Base-by-base conservation (phyloP, 1,139 yeast genomes). In the Entelexis paramagnoliae region DNA sequence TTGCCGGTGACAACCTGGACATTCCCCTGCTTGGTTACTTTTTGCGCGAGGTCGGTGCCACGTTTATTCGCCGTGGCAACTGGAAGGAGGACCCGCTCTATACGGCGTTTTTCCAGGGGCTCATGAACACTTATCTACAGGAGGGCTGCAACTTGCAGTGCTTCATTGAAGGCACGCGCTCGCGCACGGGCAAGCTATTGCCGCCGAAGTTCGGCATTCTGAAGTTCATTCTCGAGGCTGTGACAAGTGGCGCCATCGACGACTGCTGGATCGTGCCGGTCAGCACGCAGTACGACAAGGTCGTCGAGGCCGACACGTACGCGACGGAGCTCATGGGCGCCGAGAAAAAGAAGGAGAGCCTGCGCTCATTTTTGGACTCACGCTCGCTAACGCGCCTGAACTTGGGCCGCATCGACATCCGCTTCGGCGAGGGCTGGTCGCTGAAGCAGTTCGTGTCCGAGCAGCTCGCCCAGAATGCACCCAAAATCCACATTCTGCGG, bases 1-100 rank as follows among this genome's bases (percentile, higher is more conserved):
- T 80, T 50, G 85, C 86, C 1, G 86, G 86, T 8, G 84, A 80
- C 53, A 80, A 80, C 63, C 73, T 80, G 62, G 80, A 80, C 61
- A 80, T 80, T 50, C 79, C 83, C 1, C 68, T 80, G 13, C 72
- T 80, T 51, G 83, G 84, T 1, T 67, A 68, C 35, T 58, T 67
- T 58, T 58, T 68, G 45, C 61, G 69, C 47, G 67, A 69, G 46
- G 68, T 68, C 11, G 74, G 74, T 9, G 74, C 72, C n/a, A 64
- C 70, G 63, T 71, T 63, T 60, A 70, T 71, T 54, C 63, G 72
- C 17, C 64, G 74, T 22, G 64, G 69, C n/a, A 57, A 58, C 36
- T 68, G 69, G 58, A 65, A 66, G 47, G 80, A 78, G 58, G 73
- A 76, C 51, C 77, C 78, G 60, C 73, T 83, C 29, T 83, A 80